Base-by-base conservation (phyloP, 768 basidiomycete genomes). In the Leucosporidium yakuticum region DNA sequence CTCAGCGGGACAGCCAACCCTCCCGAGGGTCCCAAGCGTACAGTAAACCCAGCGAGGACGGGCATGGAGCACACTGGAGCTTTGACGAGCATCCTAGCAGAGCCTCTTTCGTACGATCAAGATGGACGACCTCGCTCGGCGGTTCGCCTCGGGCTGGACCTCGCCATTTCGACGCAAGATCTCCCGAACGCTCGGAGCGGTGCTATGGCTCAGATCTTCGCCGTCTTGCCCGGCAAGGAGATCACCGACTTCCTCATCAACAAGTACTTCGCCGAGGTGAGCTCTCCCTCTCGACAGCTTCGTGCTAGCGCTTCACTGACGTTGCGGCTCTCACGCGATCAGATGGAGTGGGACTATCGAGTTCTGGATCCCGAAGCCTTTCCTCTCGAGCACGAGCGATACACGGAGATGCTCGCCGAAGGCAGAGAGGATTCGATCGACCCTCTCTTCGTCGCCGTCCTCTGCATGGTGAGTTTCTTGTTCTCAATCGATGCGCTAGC, bases 91-190 rank as follows among this genome's bases (percentile, higher is more conserved):
- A 73, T 73, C 31, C 48, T 70, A 4, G 72, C 69, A 6, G 69
- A 69, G 49, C 69, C 72, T 17, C 58, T 73, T 6, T 56, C 51
- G 2, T 73, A 63, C n/a, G 72, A 73, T 55, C 72, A 73, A 53
- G 72, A 73, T 47, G 72, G 72, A 0, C 31, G 72, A 14, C 72
- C 72, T 21, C 61, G 60, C 27, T 49, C 63, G 36, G 67, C 66
- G 0, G 72, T 69, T 21, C 65, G 72, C 1, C 64, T 73, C n/a
- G 72, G 72, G 0, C 53, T 73, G 20, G 72, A 73, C 39, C 57
- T 73, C n/a, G 72, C 72, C 34, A 61, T 73, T 7, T 60, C 66
- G 61, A 65, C 69, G 2, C 29, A 12, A 6, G 69, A 73, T 31
- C 49, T 73, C 14, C 69, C 67, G 0, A 51, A 32, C 0, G 65